These are phyloP conservation scores for Podospora tetraspora DNA, from an alignment of 495 filamentous ascomycete genomes.

Conservation along the genomic window DNA sequence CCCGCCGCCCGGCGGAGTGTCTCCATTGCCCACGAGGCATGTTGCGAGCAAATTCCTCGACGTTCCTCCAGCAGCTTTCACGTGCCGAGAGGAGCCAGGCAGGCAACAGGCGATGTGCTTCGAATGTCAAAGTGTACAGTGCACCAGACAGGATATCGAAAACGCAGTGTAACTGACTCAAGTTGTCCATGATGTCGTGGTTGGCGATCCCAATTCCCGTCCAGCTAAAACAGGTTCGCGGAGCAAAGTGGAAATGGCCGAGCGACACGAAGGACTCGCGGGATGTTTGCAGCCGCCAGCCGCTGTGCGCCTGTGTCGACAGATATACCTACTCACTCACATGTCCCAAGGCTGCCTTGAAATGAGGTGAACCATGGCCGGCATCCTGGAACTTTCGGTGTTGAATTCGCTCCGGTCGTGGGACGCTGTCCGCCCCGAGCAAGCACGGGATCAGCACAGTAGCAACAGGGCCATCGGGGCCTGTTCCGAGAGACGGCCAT, in stretches of 20 bases:
- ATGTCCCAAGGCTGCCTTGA: background rate
- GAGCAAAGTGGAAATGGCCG: background rate
- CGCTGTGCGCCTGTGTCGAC: background rate
- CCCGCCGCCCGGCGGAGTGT: background rate
- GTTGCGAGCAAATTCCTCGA: background rate
- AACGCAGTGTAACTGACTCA: background rate
- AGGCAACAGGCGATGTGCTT: background rate
- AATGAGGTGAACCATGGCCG: background rate
- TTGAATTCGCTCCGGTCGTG: background rate
- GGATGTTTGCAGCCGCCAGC: background rate
- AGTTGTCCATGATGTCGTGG: background rate
- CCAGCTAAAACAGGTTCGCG: background rate
- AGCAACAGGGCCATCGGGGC: background rate
- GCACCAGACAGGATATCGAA: background rate
- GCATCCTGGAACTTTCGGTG: background rate
- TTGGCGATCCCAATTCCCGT: slow-evolving; percentile 1
- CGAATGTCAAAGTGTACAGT: too few relatives aligned
- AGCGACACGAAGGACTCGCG: background rate
- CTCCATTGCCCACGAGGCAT: background rate
- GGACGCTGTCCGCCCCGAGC: background rate
- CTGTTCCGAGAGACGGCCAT: background rate
- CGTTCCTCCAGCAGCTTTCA: background rate
- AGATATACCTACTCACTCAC: background rate
- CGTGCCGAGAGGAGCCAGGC: background rate
- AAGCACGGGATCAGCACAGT: background rate